Base-by-base conservation (phyloP, 768 basidiomycete genomes). In the Hygrocybe coccinea region DNA sequence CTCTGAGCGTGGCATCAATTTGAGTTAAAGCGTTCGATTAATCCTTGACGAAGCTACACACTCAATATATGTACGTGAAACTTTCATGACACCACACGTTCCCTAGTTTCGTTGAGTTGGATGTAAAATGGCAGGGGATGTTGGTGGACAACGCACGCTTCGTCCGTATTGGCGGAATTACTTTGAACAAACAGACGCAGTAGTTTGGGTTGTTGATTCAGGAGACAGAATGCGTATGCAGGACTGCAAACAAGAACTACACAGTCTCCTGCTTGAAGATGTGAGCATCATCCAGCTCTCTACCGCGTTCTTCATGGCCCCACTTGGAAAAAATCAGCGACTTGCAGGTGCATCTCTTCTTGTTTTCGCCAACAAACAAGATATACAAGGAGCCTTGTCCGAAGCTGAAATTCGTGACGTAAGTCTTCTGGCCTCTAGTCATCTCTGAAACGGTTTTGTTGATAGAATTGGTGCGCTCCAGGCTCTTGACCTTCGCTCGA, bases 161-260 rank as follows among this genome's bases (percentile, higher is more conserved):
- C 82, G 97, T 29, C 95, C 97, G 6, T 98, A 98, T 70, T 99
- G 97, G 97, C 78, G 92, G 22, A 99, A 98, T 70, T 98, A 98
- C 73, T 98, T 98, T 62, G 97, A 99, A 71, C 91, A 94, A 71
- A 98, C 97, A 9, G 97, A 98, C 71, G 95, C 90, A 6, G 78
- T 99, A 43, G 93, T 98, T 34, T 99, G 97, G 97, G 95, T 99
- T 15, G 95, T 99, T 39, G 97, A 99, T 74, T 95, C 94, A 0
- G 82, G 88, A 36, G 95, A 98, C 73, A 81, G 89, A 39, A 78
- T 92, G 75, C 82, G 97, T 59, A 91, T 97, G 81, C 72, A 76
- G 48, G 95, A 98, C 68, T 98, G 95, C 73, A 87, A 80, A 65
- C 76, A 84, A 48, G 97, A 99, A 71, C 78, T 98, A 19, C 85